These are phyloP conservation scores for Cytospora leucostoma DNA, from an alignment of 2,329 filamentous ascomycete species.

Conservation along the genomic window DNA sequence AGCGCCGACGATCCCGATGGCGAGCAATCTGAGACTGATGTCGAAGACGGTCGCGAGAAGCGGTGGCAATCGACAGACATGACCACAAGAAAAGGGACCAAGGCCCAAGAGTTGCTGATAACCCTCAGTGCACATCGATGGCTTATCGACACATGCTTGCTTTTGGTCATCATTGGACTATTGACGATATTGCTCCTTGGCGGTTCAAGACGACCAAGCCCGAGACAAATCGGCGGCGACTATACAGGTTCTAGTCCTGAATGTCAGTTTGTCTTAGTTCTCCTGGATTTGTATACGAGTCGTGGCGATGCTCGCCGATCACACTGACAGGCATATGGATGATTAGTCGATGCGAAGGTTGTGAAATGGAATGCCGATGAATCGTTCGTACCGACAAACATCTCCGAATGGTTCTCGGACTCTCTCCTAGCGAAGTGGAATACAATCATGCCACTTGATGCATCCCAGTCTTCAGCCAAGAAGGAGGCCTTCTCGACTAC, in stretches of 20 bases:
- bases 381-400: constrained; percentile 42
- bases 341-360: constrained; percentile 40
- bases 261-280: constrained; percentile 32
- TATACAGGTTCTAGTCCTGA: constrained; percentile 40
- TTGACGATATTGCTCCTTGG: constrained; percentile 32
- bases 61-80: constrained; percentile 31
- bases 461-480: constrained; percentile 8
- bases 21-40: constrained; percentile 39
- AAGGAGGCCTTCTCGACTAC: constrained; percentile 42
- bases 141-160: constrained; percentile 37
- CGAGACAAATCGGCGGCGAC: constrained; percentile 43
- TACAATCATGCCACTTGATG: constrained; percentile 39
- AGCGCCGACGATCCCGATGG: constrained; percentile 35
- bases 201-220: constrained; percentile 13
- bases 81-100: constrained; percentile 25
- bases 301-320: constrained; percentile 10
- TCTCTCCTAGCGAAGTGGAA: constrained; percentile 42
- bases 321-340: constrained; percentile 12
- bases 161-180: constrained; percentile 37
- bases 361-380: constrained; percentile 42
- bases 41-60: constrained; percentile 39
- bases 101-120: constrained; percentile 21
- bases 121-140: constrained; percentile 34
- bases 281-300: too few relatives aligned
- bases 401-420: constrained; percentile 43